Evolutionary conservation across 352 stramenopile species (phyloP), one percentile per base, ranked within the genome.

Genomic region (Pythium plurisporium): DNA sequence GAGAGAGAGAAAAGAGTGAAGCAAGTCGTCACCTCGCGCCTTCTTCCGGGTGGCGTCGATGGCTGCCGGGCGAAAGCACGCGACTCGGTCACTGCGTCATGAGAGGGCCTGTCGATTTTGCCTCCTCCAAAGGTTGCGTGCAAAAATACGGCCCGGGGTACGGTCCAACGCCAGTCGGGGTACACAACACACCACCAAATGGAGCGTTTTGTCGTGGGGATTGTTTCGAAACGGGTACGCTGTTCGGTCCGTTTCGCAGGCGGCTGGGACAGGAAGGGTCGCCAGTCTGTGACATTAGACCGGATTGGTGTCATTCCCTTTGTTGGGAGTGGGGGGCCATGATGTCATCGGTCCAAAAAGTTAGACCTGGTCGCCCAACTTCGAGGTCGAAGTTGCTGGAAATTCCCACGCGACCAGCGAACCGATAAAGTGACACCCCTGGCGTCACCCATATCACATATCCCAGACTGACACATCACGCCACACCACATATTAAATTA

Each of bases 301-400:
- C 20, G 6, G 11, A 19, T 44, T 46, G 34, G 19, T 57, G 45
- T 56, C 47, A 56, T 37, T 36, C 3, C 4, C 2, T 12, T 12
- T 6, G 20, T 22, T n/a, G 22, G 47, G 34, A 31, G 44, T 31
- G 11, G 17, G 11, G 38, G 17, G 22, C 6, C 45, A 51, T 64
- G 55, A 64, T 64, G 55, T 64, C 55, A 64, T 56, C 54, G 40
- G 2, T 17, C 20, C n/a, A n/a, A n/a, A n/a, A n/a, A n/a, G n/a
- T n/a, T n/a, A n/a, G n/a, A n/a, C n/a, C n/a, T n/a, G n/a, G n/a
- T n/a, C n/a, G 7, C 9, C 26, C 7, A 31, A 50, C 26, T 23
- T 29, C 41, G 41, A 48, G n/a, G 26, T 51, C 29, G 27, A 42
- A 38, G n/a, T 12, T 37, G 44, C n/a, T n/a, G n/a, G 20, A n/a